Evolutionary conservation across 2,329 filamentous ascomycete species (phyloP).

Genomic region (Ceratocystis destructans): DNA sequence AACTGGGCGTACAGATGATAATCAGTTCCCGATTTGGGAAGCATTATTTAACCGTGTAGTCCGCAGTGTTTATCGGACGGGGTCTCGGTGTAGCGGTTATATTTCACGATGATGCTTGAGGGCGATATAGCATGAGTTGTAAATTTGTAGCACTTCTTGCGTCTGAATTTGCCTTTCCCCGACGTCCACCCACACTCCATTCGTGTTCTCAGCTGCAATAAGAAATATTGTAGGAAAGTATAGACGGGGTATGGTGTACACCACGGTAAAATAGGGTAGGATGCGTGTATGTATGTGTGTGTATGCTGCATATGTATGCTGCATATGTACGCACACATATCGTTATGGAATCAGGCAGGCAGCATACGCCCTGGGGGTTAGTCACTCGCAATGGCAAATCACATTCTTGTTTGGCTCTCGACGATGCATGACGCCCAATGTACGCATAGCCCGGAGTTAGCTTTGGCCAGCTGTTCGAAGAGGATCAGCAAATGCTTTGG

Average conservation of each 20-base stretch:
- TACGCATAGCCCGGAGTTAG: no score
- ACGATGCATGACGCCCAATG: not conserved
- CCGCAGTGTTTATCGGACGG: not conserved
- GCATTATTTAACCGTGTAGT: not conserved
- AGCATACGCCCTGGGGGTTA: not conserved
- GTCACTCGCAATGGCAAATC: not conserved
- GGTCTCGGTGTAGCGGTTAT: not conserved
- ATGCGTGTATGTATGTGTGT: not conserved
- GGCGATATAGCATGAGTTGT: no score
- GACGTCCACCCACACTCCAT: no score
- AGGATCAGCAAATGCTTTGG: not conserved
- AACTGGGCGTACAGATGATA: no score
- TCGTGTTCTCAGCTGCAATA: no score
- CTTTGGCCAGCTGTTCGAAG: not conserved
- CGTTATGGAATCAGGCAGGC: not conserved
- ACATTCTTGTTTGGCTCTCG: not conserved
- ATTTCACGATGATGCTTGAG: not conserved
- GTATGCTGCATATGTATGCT: not conserved
- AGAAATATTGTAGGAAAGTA: not conserved
- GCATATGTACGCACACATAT: not conserved
- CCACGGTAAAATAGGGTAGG: no score
- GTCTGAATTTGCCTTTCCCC: no score
- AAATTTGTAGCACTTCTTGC: no score
- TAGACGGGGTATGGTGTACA: not conserved
- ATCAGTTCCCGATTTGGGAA: not conserved